Evolutionary conservation across 805 yeast species (phyloP).

Genomic region (Yarrowia keelungensis): DNA sequence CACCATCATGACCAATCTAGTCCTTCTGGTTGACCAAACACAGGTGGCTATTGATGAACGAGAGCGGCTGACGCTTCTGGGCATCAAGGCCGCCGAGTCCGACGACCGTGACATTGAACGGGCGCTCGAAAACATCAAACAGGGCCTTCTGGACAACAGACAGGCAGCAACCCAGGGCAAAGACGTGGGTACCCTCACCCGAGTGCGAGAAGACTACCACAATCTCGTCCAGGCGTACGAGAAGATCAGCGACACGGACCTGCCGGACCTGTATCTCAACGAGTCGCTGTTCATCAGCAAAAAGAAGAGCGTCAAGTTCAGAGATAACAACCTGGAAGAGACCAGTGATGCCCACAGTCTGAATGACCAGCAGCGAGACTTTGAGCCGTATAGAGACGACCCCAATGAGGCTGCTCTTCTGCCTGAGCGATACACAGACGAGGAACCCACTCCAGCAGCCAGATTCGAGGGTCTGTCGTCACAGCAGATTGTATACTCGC

Average conservation of each 20-base stretch:
- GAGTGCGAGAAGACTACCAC: conserved; percentile 31
- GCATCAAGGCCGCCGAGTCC: conserved; percentile 45
- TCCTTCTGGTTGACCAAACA: conserved; percentile 47
- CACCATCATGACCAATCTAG: conserved; percentile 40
- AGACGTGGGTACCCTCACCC: conserved; percentile 38
- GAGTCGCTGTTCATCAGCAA: conserved; percentile 33
- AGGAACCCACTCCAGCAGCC: conserved; percentile 30
- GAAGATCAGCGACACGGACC: conserved; percentile 20
- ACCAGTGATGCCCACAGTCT: conserved; percentile 26
- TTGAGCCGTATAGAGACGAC: conserved; percentile 47
- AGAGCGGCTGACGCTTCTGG: conserved; percentile 46
- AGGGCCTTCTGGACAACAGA: conserved; percentile 43
- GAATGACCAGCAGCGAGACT: conserved; percentile 24
- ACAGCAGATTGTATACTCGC: conserved; percentile 42
- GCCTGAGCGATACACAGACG: conserved; percentile 29
- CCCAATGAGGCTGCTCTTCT: conserved; percentile 41
- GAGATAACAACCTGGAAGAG: conserved; percentile 29
- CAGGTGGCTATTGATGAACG: conserved; percentile 48
- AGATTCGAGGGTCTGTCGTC: conserved; percentile 33
- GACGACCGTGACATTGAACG: conserved; percentile 48
- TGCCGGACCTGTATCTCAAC: conserved; percentile 34
- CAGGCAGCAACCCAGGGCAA: conserved; percentile 26
- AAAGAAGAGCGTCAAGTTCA: conserved; percentile 35
- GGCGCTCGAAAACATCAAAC: conserved; percentile 43
- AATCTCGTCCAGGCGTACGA: conserved; percentile 36